Base-by-base conservation (phyloP, 2,329 filamentous ascomycete species). In the Pyrenochaeta sp. region DNA sequence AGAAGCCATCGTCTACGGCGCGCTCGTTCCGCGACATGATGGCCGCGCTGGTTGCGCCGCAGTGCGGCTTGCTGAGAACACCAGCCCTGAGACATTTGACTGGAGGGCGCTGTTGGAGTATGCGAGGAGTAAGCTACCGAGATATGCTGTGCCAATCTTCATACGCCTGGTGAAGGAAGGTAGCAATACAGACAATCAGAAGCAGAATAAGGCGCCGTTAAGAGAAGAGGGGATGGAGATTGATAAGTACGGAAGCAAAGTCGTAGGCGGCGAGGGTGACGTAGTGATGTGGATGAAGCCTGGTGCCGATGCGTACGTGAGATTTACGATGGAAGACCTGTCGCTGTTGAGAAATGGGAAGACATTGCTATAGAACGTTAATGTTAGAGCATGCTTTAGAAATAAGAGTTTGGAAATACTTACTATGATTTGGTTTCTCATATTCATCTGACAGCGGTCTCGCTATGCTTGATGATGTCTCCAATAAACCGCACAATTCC, bases 111-210 rank as follows among this genome's bases (percentile, higher is more conserved):
- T 72, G 1, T 44, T 71, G 20, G 54, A 54, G 11, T 66, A 71
- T 47, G 55, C 60, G 17, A 55, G 54, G 17, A 58, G 52, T 7
- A 66, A 70, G 41, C 47, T 93, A 15, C 90, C 90, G 0, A 82
- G 81, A 57, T 92, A 92, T 65, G 90, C 90, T 0, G 88, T 92
- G 1, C 90, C 90, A 0, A 73, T 91, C 2, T 92, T 92, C 75
- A 61, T 92, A 41, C 81, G 89, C 0, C 71, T 90, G 12, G 81
- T 90, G 4, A 73, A 79, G 18, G 79, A 78, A 29, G 81, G 81
- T 40, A 83, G 80, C 32, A 83, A 86, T 10, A 88, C 85, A 53
- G 87, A 89, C 65, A 92, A 91, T 63, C 88, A 91, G 71, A 92
- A 93, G 76, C 89, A 91, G 74, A 90, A 91, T 66, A 92, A 92